phyloP scores from a whole-genome alignment of 1,284 basidiomycete species.

The Psilocybe mexicana region DNA sequence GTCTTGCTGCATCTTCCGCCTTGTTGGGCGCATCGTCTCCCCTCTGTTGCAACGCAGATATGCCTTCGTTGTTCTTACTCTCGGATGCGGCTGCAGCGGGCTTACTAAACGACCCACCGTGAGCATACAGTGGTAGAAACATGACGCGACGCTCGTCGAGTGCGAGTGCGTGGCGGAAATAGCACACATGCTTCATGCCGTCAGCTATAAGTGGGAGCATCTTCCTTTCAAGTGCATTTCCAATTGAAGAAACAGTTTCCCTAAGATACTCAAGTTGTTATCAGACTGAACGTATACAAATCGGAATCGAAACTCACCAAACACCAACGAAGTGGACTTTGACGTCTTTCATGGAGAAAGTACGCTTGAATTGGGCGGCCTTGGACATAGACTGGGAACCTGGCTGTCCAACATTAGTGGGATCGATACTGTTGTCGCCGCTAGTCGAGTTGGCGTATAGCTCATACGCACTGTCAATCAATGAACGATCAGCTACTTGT shows the following conservation, averaged over 20 bases:
- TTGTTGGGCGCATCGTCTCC: too few relatives aligned
- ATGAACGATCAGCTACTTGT: background rate
- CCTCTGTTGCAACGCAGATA: too few relatives aligned
- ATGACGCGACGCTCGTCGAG: conserved; percentile 21
- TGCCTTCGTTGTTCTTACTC: background rate
- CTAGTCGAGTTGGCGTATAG: conserved; percentile 11
- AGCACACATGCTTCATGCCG: conserved; percentile 21
- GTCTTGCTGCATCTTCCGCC: background rate
- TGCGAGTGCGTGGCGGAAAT: conserved; percentile 19
- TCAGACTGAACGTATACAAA: background rate
- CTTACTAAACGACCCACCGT: conserved; percentile 1
- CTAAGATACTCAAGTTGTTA: conserved; percentile 22
- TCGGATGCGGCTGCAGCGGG: background rate
- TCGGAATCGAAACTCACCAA: conserved; percentile 28
- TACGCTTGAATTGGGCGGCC: conserved; percentile 12
- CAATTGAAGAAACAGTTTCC: conserved; percentile 28
- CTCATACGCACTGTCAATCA: conserved; percentile 11
- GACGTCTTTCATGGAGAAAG: conserved; percentile 19
- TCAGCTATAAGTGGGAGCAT: conserved; percentile 14
- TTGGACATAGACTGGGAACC: background rate
- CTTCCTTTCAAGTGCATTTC: conserved; percentile 24
- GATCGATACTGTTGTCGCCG: background rate
- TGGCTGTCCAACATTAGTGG: background rate
- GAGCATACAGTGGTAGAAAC: conserved; percentile 18
- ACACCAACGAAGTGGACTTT: conserved; percentile 38